Evolutionary conservation across 2,329 filamentous ascomycete species (phyloP).

Genomic region (Claviceps digitariae): DNA sequence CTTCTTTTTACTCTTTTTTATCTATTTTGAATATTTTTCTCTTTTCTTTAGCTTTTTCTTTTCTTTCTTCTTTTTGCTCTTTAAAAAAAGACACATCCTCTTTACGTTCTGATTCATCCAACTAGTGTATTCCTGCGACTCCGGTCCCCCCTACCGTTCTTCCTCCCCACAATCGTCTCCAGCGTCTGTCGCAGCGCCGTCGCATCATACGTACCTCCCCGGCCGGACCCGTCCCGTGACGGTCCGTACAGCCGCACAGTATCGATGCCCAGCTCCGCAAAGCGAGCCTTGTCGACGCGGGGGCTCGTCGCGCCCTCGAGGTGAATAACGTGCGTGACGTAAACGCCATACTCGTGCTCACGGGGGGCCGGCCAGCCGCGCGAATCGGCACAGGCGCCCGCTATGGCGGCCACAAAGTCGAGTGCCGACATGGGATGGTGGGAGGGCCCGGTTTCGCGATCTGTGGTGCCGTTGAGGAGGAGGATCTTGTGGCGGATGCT

Average conservation of each 20-base stretch:
- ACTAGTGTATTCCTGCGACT: constrained; percentile 31
- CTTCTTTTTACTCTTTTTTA: too few relatives aligned
- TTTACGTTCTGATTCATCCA: too few relatives aligned
- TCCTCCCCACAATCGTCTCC: constrained; percentile 59
- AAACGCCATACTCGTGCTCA: constrained; percentile 42
- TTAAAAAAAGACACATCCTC: too few relatives aligned
- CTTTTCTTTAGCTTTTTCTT: neutral
- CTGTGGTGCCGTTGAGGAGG: constrained; percentile 69
- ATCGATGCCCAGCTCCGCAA: constrained; percentile 59
- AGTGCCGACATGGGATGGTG: constrained; percentile 51
- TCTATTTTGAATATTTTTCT: too few relatives aligned
- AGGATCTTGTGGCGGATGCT: constrained; percentile 56
- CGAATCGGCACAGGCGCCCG: constrained; percentile 58
- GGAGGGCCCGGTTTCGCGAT: constrained; percentile 73
- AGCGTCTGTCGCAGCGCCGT: constrained; percentile 61
- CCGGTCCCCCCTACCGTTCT: constrained; percentile 21
- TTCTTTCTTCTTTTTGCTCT: too few relatives aligned
- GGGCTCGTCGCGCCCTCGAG: constrained; percentile 60
- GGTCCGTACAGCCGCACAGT: constrained; percentile 65
- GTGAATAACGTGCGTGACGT: constrained; percentile 76
- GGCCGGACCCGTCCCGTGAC: constrained; percentile 24
- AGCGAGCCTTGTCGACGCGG: constrained; percentile 49
- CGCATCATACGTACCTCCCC: constrained; percentile 56
- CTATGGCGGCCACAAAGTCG: constrained; percentile 74
- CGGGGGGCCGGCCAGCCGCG: constrained; percentile 30